Base-by-base conservation (phyloP, 495 filamentous ascomycete species). In the Aspergillus sclerotioniger region DNA sequence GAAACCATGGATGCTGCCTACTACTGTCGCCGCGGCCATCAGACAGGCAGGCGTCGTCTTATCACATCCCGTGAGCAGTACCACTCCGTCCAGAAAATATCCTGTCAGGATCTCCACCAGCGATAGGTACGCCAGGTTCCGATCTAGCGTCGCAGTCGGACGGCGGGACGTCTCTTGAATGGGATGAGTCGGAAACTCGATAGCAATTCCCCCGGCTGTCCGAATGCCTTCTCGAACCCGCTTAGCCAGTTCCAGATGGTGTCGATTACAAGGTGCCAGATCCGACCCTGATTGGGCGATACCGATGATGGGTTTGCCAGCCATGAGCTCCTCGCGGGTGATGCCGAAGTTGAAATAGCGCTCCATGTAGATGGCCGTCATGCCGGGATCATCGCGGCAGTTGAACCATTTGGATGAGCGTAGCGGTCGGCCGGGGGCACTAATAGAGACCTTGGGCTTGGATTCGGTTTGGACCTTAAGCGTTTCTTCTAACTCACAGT, bases 351-450 rank as follows among this genome's bases (percentile, higher is more conserved):
- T 41, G 37, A 41, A n/a, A 13, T 41, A 41, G 37, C 37, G 37
- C 37, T 41, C 37, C 37, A 41, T 41, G 37, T 41, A 41, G 37
- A 41, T 41, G 37, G 37, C 37, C 37, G 37, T 41, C 37, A 41
- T 41, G 7, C 37, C 37, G 12, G 37, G 37, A 41, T 41, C 37
- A 13, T 41, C 37, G n/a, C 37, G 37, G 37, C 37, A 41, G 37
- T 41, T 41, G 12, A 41, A 41, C 37, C 37, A 41, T 41, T 41
- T 41, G 37, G 12, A 41, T n/a, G 37, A 41, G 7, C 37, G 37
- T n/a, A 41, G 37, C 37, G 37, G 37, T 37, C 33, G 33, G 37
- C 37, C 12, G 13, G 37, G 37, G 37, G 13, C 2, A n/a, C 8
- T n/a, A 13, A 41, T 41, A 3, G 37, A 13, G 13, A n/a, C 37